Conservation (phyloP, 768 basidiomycete genomes). For the Pulveroboletus sp. region DNA sequence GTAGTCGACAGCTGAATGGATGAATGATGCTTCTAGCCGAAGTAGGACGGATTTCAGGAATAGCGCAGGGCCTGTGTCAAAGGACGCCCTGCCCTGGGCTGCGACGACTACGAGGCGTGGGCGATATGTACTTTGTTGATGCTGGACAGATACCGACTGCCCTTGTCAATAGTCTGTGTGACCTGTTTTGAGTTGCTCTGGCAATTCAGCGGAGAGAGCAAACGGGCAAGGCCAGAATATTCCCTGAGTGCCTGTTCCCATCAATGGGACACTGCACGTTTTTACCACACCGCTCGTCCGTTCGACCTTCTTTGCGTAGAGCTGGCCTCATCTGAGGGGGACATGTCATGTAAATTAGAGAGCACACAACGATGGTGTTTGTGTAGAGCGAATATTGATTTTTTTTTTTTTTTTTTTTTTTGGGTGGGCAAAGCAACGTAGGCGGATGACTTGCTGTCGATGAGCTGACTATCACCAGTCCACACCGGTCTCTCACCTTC, state of each 20-base stretch:
- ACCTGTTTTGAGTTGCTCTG: slow-evolving; percentile 3
- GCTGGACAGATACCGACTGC: too few species aligned
- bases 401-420: background rate
- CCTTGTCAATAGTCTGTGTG: too few species aligned
- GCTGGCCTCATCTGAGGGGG: background rate
- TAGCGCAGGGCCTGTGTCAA: too few species aligned
- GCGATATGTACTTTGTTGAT: too few species aligned
- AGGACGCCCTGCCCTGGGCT: too few species aligned
- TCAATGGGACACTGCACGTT: slow-evolving; percentile 1
- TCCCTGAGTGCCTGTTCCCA: background rate
- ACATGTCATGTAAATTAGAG: slow-evolving; percentile 1
- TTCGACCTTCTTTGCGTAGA: background rate
- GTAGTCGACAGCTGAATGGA: background rate
- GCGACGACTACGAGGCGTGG: too few species aligned
- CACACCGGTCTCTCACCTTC: slow-evolving; percentile 11
- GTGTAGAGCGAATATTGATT: background rate
- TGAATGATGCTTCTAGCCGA: background rate
- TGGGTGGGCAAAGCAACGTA: background rate
- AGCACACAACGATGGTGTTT: background rate
- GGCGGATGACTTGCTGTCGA: slow-evolving; percentile 14
- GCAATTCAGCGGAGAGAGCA: background rate
- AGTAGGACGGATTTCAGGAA: background rate
- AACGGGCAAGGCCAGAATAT: background rate
- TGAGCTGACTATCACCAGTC: background rate
- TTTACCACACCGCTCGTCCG: slow-evolving; percentile 3